Conservation (phyloP, 2,329 filamentous ascomycete genomes). For the Penicillium thymicola region DNA sequence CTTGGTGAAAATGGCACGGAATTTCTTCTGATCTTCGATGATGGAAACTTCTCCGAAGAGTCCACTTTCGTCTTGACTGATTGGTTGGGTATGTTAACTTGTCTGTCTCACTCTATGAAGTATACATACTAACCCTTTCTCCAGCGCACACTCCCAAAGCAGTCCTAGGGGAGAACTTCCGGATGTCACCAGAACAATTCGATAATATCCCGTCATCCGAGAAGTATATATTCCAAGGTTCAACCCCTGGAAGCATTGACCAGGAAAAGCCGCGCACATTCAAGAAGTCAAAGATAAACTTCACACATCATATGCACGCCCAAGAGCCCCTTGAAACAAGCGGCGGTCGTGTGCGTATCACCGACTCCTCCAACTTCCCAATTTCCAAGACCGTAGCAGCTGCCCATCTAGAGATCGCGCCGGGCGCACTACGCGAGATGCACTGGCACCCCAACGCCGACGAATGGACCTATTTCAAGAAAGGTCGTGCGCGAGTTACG, state of each 20-base stretch:
- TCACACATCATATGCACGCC: slow-evolving; percentile 66
- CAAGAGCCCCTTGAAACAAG: slow-evolving; percentile 62
- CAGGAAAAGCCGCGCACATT: slow-evolving; percentile 61
- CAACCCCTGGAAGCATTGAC: slow-evolving; percentile 59
- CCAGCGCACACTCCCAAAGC: slow-evolving; percentile 67
- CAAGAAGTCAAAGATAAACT: slow-evolving; percentile 66
- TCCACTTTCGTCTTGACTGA: slow-evolving; percentile 72
- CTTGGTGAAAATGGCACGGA: slow-evolving; percentile 61
- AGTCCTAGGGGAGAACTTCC: slow-evolving; percentile 71
- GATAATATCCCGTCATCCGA: slow-evolving; percentile 60
- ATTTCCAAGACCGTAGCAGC: slow-evolving; percentile 70
- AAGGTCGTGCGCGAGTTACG: slow-evolving; percentile 68
- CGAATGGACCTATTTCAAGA: slow-evolving; percentile 75
- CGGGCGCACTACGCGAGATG: slow-evolving; percentile 70
- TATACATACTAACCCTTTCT: background rate
- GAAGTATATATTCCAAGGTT: slow-evolving; percentile 74
- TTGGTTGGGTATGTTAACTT: slow-evolving; percentile 56
- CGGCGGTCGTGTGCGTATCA: slow-evolving; percentile 67
- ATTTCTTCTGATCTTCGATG: slow-evolving; percentile 60
- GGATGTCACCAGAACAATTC: slow-evolving; percentile 65
- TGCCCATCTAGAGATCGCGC: slow-evolving; percentile 66
- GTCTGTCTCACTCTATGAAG: too few species aligned
- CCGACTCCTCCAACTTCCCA: slow-evolving; percentile 69
- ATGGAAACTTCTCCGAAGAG: slow-evolving; percentile 57
- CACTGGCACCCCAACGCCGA: slow-evolving; percentile 78